These are phyloP conservation scores for Phlyctochytrium planicorne DNA, from an alignment of 192 early-diverging fungal genomes.

Conservation along the genomic window DNA sequence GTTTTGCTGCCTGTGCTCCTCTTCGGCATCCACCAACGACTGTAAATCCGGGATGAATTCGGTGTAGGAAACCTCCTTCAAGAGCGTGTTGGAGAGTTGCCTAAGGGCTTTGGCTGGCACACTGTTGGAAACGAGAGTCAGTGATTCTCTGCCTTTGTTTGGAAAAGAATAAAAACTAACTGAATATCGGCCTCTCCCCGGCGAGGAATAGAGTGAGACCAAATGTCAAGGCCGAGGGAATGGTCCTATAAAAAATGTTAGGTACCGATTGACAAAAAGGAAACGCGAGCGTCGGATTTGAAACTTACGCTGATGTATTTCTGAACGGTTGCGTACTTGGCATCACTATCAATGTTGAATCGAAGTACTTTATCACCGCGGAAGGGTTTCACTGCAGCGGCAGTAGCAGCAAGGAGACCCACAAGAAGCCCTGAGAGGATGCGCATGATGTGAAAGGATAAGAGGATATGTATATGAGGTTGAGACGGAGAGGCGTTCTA, in stretches of 20 bases:
- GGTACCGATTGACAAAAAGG: too few relatives aligned
- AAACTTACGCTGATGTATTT: too few relatives aligned
- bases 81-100: neutral
- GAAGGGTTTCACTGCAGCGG: neutral
- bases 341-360: slow-evolving; percentile 28
- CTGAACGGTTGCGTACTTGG: slow-evolving; percentile 19
- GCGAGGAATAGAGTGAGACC: neutral
- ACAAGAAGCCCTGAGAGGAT: too few relatives aligned
- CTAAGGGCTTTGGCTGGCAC: too few relatives aligned
- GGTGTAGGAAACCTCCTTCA: slow-evolving; percentile 15
- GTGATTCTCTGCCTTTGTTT: too few relatives aligned
- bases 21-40: slow-evolving; percentile 44
- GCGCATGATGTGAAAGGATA: too few relatives aligned
- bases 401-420: neutral
- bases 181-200: slow-evolving; percentile 33
- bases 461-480: too few relatives aligned
- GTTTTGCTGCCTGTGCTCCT: slow-evolving; percentile 20
- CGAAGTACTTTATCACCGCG: slow-evolving; percentile 36
- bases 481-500: too few relatives aligned
- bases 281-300: too few relatives aligned
- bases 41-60: slow-evolving; percentile 47
- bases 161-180: too few relatives aligned
- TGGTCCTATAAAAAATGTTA: too few relatives aligned
- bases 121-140: too few relatives aligned
- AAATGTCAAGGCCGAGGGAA: slow-evolving; percentile 19